Base-by-base conservation (phyloP, 768 basidiomycete genomes). In the Xanthoconium purpureum region DNA sequence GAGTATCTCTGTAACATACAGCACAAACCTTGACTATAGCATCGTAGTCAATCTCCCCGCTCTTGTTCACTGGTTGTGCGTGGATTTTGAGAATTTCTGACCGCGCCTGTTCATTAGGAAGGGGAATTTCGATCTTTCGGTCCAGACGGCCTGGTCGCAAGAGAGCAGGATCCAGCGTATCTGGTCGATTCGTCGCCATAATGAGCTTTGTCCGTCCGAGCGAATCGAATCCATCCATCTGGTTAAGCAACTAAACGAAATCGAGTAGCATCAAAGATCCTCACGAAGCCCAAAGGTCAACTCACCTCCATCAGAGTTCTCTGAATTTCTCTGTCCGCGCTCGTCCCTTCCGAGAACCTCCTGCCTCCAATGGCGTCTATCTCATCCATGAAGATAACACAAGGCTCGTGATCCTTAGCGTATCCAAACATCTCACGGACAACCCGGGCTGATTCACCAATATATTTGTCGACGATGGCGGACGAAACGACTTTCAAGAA, bases 161-260 rank as follows among this genome's bases (percentile, higher is more conserved):
- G 24, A 99, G 84, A 14, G 96, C 96, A 14, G 97, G 97, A 74
- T 98, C 97, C 35, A 98, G 84, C 2, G 95, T 98, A 72, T 99
- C 97, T 0, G 97, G 97, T 67, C 97, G 82, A 78, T 98, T 99
- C 28, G 97, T 99, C n/a, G 97, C 97, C 93, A 98, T 98, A 72
- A 99, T 99, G 51, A 98, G 83, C 74, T 98, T 98, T 35, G 95
- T 98, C 61, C 79, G 80, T 44, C 97, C 97, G 30, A 99, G 79
- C 15, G 96, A 94, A 74, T 98, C 97, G 76, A 99, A 99, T 24
- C 97, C 97, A 70, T 99, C 97, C 94, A 99, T 97, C 75, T 98
- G 96, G 68, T 98, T 98, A 33, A 99, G 82, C 28, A 99, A 79
- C 94, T 96, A 64, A 15, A 40, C 30, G n/a, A 17, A 13, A 18